These are phyloP conservation scores for Nepenthes mirabilis DNA, from an alignment of 148 eudicot genomes.

Conservation along the genomic window DNA sequence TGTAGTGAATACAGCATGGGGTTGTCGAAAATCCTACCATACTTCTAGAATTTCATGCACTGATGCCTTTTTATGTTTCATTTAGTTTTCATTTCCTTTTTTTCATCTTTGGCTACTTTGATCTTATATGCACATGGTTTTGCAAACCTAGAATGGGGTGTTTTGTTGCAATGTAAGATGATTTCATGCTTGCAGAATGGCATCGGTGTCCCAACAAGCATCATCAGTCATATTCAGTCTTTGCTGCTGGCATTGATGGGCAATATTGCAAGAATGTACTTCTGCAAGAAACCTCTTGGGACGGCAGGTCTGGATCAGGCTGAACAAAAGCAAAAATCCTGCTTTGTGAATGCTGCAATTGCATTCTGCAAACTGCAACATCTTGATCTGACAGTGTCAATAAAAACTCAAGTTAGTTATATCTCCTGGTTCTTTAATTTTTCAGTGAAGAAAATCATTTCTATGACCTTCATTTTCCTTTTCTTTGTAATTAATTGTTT, in stretches of 20 bases:
- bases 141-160: neutral
- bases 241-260: constrained; percentile 65
- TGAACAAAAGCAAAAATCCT: constrained; percentile 49
- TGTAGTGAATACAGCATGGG: too few species aligned
- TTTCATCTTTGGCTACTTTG: neutral
- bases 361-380: constrained; percentile 90
- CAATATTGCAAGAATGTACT: constrained; percentile 47
- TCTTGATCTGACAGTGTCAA: constrained; percentile 44
- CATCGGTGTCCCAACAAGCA: constrained; percentile 24
- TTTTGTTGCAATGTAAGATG: constrained; percentile 11
- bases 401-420: constrained; percentile 67
- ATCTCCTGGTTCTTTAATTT: constrained; percentile 1
- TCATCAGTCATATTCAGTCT: constrained; percentile 57
- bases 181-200: constrained; percentile 38
- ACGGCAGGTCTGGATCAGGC: constrained; percentile 29
- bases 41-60: too few species aligned
- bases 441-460: neutral
- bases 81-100: neutral
- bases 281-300: constrained; percentile 49
- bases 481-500: neutral
- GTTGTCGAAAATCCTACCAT: too few species aligned
- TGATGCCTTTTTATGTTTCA: too few species aligned
- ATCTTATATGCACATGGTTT: neutral
- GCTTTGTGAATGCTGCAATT: constrained; percentile 71
- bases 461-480: neutral